A percentile compares a stretch with the other conserved stretches of the same genome.
Evolutionary conservation across 306 rosid genomes (phyloP).

Genomic region (Fragaria vesca): DNA sequence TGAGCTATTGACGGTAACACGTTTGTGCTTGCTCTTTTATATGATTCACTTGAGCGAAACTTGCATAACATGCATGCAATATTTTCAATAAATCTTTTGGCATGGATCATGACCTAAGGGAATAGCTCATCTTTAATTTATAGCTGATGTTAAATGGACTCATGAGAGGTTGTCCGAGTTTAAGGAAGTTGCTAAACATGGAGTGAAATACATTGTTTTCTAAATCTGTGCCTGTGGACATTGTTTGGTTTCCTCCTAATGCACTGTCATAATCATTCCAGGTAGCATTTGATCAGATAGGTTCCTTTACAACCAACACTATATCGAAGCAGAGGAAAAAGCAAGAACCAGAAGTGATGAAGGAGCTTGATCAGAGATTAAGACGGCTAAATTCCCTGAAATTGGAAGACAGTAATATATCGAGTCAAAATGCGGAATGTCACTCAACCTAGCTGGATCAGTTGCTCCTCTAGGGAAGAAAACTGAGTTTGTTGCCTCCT

Average conservation of each 20-base stretch:
- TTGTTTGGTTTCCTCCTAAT: neutral
- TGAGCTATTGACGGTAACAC: slow-evolving; percentile 74
- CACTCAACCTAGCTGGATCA: slow-evolving; percentile 26
- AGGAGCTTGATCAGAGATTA: slow-evolving; percentile 85
- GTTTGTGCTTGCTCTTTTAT: slow-evolving; percentile 1
- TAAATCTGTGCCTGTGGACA: neutral
- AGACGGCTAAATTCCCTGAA: slow-evolving; percentile 72
- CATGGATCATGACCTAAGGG: neutral
- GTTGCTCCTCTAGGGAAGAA: slow-evolving; percentile 32
- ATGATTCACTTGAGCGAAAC: neutral
- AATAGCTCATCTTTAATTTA: neutral
- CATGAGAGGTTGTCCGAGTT: neutral
- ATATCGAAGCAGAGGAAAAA: slow-evolving; percentile 95
- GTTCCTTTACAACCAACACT: slow-evolving; percentile 87
- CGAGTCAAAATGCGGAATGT: slow-evolving; percentile 36
- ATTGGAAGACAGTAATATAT: slow-evolving; percentile 46
- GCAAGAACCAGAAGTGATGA: slow-evolving; percentile 97
- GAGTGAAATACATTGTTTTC: neutral
- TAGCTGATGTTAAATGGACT: slow-evolving; percentile 4
- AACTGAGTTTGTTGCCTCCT: slow-evolving; percentile 20
- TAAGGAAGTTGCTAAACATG: neutral
- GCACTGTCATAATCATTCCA: slow-evolving; percentile 30
- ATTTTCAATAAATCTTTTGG: neutral
- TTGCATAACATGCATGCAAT: neutral
- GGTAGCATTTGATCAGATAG: slow-evolving; percentile 96